Evolutionary conservation across 139 green algal species (phyloP).

Genomic region (Bryopsis sp.): DNA sequence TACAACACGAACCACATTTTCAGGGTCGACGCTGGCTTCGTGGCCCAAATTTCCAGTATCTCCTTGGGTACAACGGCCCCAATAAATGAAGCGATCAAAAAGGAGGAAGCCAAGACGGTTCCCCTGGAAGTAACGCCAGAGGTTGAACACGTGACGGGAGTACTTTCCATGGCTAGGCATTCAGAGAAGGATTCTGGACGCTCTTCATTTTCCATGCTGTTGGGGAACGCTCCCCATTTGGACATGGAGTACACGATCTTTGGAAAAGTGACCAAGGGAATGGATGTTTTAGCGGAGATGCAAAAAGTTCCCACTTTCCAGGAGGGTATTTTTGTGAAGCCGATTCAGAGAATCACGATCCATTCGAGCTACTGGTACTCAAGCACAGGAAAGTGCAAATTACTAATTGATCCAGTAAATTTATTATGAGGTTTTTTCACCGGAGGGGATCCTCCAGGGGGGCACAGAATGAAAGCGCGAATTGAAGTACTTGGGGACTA

Average conservation of each 20-base stretch:
- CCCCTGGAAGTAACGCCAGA: slow-evolving; percentile 39
- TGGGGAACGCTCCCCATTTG: slow-evolving; percentile 14
- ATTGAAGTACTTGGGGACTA: too few species aligned
- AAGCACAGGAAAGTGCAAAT: background rate
- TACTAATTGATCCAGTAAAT: too few species aligned
- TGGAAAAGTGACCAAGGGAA: background rate
- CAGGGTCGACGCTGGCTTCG: slow-evolving; percentile 60
- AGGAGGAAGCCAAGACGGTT: slow-evolving; percentile 39
- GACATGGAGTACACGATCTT: slow-evolving; percentile 25
- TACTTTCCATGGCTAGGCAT: background rate
- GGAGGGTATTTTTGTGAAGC: background rate
- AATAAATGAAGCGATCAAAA: slow-evolving; percentile 25
- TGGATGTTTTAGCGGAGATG: background rate
- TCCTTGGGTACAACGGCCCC: slow-evolving; percentile 25
- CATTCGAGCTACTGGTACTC: background rate
- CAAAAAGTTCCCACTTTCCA: background rate
- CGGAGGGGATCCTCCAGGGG: too few species aligned
- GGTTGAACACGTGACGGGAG: slow-evolving; percentile 24
- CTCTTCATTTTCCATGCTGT: slow-evolving; percentile 16
- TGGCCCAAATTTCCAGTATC: slow-evolving; percentile 56
- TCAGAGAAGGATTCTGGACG: background rate
- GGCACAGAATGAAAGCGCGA: too few species aligned
- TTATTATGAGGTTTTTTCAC: too few species aligned
- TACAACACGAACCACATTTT: slow-evolving; percentile 75
- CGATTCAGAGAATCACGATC: background rate